phyloP scores from a whole-genome alignment of 257 asterid species.

The Solanum sparsipilum region DNA sequence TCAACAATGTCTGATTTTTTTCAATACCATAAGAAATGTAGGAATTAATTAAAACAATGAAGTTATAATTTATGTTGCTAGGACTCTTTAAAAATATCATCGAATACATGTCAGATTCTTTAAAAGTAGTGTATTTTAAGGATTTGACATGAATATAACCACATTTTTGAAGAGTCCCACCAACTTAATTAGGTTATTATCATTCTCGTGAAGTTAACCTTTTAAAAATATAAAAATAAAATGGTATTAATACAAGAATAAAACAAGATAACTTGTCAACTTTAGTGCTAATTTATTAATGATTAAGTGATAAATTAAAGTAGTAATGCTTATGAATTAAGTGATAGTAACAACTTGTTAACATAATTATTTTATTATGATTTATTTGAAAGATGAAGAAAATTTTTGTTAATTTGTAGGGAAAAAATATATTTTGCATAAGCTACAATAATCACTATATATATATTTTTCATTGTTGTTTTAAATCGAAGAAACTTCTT shows the following conservation, averaged over 20 bases:
- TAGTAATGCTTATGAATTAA: background rate
- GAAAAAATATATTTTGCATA: background rate
- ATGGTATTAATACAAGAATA: background rate
- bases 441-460: background rate
- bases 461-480: background rate
- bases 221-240: background rate
- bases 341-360: background rate
- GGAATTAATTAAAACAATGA: background rate
- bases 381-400: background rate
- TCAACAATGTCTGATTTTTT: conserved; percentile 36
- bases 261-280: background rate
- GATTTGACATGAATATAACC: rapidly evolving
- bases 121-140: no score
- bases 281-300: background rate
- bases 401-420: background rate
- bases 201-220: background rate
- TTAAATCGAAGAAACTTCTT: background rate
- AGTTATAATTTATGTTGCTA: background rate
- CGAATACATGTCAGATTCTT: background rate
- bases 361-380: background rate
- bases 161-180: rapidly evolving
- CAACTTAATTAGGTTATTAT: background rate
- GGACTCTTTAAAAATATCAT: background rate
- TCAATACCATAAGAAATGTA: background rate
- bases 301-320: background rate